Base-by-base conservation (phyloP, 2,329 filamentous ascomycete genomes). In the Rugonectria rugulosa region DNA sequence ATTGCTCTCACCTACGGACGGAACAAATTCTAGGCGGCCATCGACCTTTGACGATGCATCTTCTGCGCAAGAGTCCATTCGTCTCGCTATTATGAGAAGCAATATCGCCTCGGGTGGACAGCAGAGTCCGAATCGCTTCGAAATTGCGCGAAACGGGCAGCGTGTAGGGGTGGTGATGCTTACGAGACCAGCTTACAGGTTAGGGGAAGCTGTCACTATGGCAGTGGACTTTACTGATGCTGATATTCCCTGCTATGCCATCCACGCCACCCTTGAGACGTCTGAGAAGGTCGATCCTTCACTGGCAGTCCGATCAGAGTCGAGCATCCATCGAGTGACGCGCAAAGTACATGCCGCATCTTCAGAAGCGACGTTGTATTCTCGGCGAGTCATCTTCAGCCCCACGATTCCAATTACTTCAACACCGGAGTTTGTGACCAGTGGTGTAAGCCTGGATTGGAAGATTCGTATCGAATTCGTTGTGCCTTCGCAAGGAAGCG, bases 391-490 rank as follows among this genome's bases (percentile, higher is more conserved):
- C 19, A 86, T 90, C 6, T 97, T 98, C 68, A 88, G 82, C 8
- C 90, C 92, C 0, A 89, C 91, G 0, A 92, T 99, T 43, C 95
- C 95, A 0, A 83, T 89, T 15, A 82, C 82, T 12, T 92, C 91
- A 0, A 97, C 93, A 1, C 95, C 95, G 0, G 92, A 95, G 61
- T 96, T 99, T 64, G 84, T 96, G 41, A 99, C 95, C 0, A 96
- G 87, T 58, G 93, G 93, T 2, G 85, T 99, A 4, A 90, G 85
- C 61, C 78, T 97, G 21, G 89, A 92, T 63, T 99, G 95, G 95
- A 90, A 89, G 71, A 79, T 99, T 27, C 81, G 91, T 2, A 86
- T 99, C 54, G 93, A 98, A 74, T 99, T 99, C 74, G 92, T 97
- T 21, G 94, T 94, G 6, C 88, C 90, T 6, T 85, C 82, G 15